These are phyloP conservation scores for Acorus gramineus DNA, from an alignment of 106 monocot genomes.

Conservation along the genomic window DNA sequence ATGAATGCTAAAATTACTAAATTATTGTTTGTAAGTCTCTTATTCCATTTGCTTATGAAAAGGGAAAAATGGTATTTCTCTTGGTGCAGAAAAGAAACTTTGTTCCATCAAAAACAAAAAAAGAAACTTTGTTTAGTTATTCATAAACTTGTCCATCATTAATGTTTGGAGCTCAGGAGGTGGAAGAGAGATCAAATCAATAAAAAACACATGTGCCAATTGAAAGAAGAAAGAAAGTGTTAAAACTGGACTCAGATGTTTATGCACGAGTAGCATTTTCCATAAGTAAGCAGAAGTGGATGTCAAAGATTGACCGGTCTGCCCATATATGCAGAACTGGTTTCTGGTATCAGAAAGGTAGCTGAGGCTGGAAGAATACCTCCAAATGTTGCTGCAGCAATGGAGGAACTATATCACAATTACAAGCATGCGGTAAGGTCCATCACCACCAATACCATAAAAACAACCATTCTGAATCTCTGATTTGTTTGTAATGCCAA, in stretches of 20 bases:
- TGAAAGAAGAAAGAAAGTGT: too few species aligned
- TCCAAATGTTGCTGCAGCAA: slow-evolving; percentile 41
- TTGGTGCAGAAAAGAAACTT: too few species aligned
- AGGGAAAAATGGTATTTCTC: too few species aligned
- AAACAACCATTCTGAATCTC: too few species aligned
- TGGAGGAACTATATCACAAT: slow-evolving; percentile 67
- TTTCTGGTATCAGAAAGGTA: slow-evolving; percentile 54
- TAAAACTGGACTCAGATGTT: too few species aligned
- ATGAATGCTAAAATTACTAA: too few species aligned
- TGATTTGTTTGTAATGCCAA: neutral
- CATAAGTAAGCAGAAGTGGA: neutral
- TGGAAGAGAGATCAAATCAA: slow-evolving; percentile 2
- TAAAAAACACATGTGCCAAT: too few species aligned
- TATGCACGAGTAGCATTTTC: neutral
- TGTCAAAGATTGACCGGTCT: neutral
- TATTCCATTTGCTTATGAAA: too few species aligned
- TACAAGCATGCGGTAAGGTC: slow-evolving; percentile 66
- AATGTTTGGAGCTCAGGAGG: slow-evolving; percentile 50
- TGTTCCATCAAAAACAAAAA: too few species aligned
- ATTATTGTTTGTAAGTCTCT: too few species aligned
- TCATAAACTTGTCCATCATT: slow-evolving; percentile 13
- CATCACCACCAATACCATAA: too few species aligned
- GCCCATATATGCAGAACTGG: slow-evolving; percentile 47
- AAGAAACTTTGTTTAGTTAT: too few species aligned
- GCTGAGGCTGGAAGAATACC: slow-evolving; percentile 56